Conservation (phyloP, 441 rosid genomes). For the Syzygium malaccense region DNA sequence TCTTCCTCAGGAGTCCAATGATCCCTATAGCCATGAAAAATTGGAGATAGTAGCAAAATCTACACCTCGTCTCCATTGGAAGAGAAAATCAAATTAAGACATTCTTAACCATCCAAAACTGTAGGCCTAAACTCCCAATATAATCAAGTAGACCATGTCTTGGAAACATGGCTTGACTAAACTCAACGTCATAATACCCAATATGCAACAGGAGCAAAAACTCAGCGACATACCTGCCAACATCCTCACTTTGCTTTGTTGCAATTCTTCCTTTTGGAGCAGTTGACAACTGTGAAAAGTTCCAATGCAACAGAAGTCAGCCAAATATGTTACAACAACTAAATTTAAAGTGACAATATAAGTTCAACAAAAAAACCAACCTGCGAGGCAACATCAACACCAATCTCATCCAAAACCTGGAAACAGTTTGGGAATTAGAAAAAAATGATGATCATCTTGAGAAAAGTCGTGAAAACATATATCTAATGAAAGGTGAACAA, state of each 20-base stretch:
- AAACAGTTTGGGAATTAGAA: not conserved
- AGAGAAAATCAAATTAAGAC: not conserved
- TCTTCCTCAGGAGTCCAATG: not conserved
- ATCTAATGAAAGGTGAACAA: not conserved
- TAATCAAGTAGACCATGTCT: not conserved
- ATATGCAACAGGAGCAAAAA: not conserved
- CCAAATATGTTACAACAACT: slow-evolving; percentile 11
- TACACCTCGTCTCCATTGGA: not conserved
- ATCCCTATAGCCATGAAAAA: not conserved
- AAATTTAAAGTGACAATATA: not conserved
- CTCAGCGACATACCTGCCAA: slow-evolving; percentile 44
- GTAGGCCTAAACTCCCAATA: not conserved
- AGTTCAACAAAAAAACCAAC: slow-evolving; percentile 28
- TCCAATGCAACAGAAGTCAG: not conserved
- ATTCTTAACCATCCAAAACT: not conserved
- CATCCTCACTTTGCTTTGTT: slow-evolving; percentile 52
- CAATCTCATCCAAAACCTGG: slow-evolving; percentile 95
- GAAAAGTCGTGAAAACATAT: not conserved
- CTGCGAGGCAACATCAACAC: slow-evolving; percentile 91
- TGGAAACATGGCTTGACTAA: not conserved
- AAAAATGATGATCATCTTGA: not conserved
- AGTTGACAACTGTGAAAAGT: slow-evolving; percentile 49
- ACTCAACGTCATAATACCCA: not conserved
- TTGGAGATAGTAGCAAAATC: not conserved
- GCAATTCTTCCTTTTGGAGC: slow-evolving; percentile 80